A percentile compares a stretch with the other conserved stretches of the same genome.
Evolutionary conservation across 805 yeast species (phyloP).

Genomic region (Suhomyces xylopsoci): DNA sequence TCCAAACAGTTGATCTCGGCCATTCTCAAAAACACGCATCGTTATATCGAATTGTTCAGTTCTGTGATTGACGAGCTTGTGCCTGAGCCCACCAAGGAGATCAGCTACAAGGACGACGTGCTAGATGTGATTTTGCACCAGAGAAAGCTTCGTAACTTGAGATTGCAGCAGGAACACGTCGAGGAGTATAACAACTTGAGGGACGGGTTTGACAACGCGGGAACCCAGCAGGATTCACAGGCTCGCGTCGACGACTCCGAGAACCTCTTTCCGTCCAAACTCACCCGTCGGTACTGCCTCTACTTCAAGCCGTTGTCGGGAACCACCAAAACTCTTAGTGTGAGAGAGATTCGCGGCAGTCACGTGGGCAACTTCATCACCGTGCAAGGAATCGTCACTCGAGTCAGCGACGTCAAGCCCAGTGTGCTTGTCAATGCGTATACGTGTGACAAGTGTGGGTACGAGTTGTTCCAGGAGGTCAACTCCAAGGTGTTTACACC

Average conservation of each 20-base stretch:
- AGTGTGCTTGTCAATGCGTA: slow-evolving; percentile 87
- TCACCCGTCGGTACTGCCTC: slow-evolving; percentile 81
- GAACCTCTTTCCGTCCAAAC: slow-evolving; percentile 75
- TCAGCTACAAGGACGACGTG: slow-evolving; percentile 82
- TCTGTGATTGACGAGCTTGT: slow-evolving; percentile 72
- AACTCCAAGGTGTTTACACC: slow-evolving; percentile 82
- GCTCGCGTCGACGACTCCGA: slow-evolving; percentile 16
- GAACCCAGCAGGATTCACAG: slow-evolving; percentile 13
- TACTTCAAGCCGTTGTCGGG: slow-evolving; percentile 79
- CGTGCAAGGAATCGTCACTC: slow-evolving; percentile 88
- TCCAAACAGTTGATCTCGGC: slow-evolving; percentile 1
- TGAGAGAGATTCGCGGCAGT: slow-evolving; percentile 82
- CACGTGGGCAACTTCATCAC: slow-evolving; percentile 85
- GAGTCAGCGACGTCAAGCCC: slow-evolving; percentile 96
- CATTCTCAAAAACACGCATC: slow-evolving; percentile 70
- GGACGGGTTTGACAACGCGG: slow-evolving; percentile 28
- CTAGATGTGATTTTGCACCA: slow-evolving; percentile 90
- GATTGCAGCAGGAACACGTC: slow-evolving; percentile 63
- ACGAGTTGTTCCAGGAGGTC: slow-evolving; percentile 94
- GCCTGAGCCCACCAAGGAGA: slow-evolving; percentile 83
- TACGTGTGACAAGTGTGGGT: slow-evolving; percentile 97
- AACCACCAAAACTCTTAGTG: slow-evolving; percentile 65
- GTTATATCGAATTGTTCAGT: slow-evolving; percentile 75
- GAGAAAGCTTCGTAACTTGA: slow-evolving; percentile 76
- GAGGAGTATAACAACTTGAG: slow-evolving; percentile 53